Percentiles rank a stretch among this genome's conserved stretches.
Conservation (phyloP, 1,284 basidiomycete genomes). For the Inonotus obliquus region DNA sequence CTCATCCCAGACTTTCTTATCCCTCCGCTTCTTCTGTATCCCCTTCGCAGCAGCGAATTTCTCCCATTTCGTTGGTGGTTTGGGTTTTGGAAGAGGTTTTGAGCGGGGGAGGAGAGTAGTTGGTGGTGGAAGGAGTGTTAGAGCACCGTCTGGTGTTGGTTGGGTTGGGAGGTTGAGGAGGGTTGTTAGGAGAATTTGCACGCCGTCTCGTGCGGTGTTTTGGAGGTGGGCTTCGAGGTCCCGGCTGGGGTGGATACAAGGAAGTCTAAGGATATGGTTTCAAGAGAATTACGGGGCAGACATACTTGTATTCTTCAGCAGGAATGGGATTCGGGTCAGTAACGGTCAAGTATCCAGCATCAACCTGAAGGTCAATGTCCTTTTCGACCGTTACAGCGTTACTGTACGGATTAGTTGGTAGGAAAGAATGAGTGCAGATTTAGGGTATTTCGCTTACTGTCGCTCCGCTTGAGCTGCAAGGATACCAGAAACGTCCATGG, state of each 20-base stretch:
- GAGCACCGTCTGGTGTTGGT: conserved; percentile 76
- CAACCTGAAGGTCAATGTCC: conserved; percentile 77
- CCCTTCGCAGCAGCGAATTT: conserved; percentile 93
- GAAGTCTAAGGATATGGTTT: not conserved
- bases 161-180: conserved; percentile 83
- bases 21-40: conserved; percentile 77
- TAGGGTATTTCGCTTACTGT: conserved; percentile 41
- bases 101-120: conserved; percentile 79
- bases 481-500: conserved; percentile 78
- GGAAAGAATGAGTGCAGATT: not conserved
- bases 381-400: conserved; percentile 70
- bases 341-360: conserved; percentile 79
- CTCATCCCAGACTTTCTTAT: conserved; percentile 92
- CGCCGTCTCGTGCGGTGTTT: conserved; percentile 79
- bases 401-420: conserved; percentile 34
- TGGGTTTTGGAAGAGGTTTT: conserved; percentile 91
- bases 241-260: conserved; percentile 38
- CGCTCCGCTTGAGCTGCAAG: conserved; percentile 65
- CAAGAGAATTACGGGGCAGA: conserved; percentile 22
- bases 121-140: conserved; percentile 78
- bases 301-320: conserved; percentile 68
- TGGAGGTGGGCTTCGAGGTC: conserved; percentile 81
- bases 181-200: conserved; percentile 69
- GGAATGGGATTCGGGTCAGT: conserved; percentile 88
- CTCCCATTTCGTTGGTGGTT: conserved; percentile 96